A percentile compares a stretch with the other conserved stretches of the same genome.
Evolutionary conservation across 2,329 filamentous ascomycete genomes (phyloP).

Genomic region (Aureobasidium melanogenum): DNA sequence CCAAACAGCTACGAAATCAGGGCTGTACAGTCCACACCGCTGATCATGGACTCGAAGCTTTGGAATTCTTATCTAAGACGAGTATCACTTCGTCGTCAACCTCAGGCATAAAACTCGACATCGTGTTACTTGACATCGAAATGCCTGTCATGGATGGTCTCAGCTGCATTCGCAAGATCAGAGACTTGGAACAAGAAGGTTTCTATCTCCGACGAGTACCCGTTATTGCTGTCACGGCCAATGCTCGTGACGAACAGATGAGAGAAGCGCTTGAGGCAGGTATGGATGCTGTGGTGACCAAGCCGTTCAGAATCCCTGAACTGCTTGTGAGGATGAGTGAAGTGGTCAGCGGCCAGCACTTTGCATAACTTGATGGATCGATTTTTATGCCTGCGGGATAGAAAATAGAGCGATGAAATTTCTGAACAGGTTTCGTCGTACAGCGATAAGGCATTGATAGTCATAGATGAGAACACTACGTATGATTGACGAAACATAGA

Average conservation of each 20-base stretch:
- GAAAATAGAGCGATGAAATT: not conserved
- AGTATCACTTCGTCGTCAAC: constrained; percentile 7
- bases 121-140: constrained; percentile 8
- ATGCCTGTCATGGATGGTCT: constrained; percentile 25
- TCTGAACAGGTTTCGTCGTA: not conserved
- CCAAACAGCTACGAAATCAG: constrained; percentile 20
- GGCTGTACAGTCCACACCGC: constrained; percentile 21
- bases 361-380: not conserved
- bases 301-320: constrained; percentile 27
- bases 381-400: not conserved
- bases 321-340: constrained; percentile 25
- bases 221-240: constrained; percentile 57
- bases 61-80: constrained; percentile 19
- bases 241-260: constrained; percentile 9
- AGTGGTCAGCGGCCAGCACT: constrained; percentile 15
- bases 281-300: constrained; percentile 24
- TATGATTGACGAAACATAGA: not conserved
- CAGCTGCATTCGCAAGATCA: constrained; percentile 18
- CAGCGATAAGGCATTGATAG: not conserved
- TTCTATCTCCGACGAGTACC: not conserved
- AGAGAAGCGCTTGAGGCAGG: constrained; percentile 12
- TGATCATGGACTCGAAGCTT: constrained; percentile 21
- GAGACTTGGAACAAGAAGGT: constrained; percentile 16
- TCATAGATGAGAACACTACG: not conserved
- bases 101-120: not conserved